Evolutionary conservation across 345 rosid genomes (phyloP), one percentile per base, ranked within the genome.

Genomic region (Aquilaria yunnanensis): DNA sequence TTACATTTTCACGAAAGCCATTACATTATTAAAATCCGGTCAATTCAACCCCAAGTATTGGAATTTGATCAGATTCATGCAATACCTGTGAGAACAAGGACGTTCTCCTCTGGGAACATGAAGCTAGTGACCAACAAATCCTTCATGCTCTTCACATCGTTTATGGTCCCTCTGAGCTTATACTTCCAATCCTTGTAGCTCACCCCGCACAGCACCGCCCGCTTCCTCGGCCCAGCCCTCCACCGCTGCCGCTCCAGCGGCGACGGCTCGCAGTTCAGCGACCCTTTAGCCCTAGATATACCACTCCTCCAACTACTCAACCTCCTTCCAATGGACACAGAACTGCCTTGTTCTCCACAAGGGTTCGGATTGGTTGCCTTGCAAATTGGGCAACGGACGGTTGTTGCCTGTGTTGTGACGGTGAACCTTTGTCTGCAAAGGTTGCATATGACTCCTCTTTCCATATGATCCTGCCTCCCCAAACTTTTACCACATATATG

Each of bases 161-260:
- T 79, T 56, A 81, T 46, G 30, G 86, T 77, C 62, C 84, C 86
- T 56, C 70, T 72, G n/a, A 81, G 81, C 72, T 55, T 74, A 62
- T 75, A 61, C 69, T 77, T 77, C 70, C 61, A 48, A 9, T 66
- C 64, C 61, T 72, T 66, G 67, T 84, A 84, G 56, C 67, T 77
- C 14, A 84, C 78, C n/a, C 85, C 85, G 45, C 78, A 66, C 32
- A 83, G 78, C 55, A 83, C 62, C 7, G 85, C 85, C 4, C 89
- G 77, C 72, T 84, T 81, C 46, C 53, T 51, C 1, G 59, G 60
- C n/a, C 54, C 12, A n/a, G 4, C 10, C 11, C 49, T 14, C 7
- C 7, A 16, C 23, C 3, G 34, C 23, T 6, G 57, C 14, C 16
- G 33, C 29, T 16, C 12, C 12, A 3, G 34, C 23, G 29, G 48